Evolutionary conservation across 306 rosid genomes (phyloP).

Genomic region (Lathyrus oleraceus): DNA sequence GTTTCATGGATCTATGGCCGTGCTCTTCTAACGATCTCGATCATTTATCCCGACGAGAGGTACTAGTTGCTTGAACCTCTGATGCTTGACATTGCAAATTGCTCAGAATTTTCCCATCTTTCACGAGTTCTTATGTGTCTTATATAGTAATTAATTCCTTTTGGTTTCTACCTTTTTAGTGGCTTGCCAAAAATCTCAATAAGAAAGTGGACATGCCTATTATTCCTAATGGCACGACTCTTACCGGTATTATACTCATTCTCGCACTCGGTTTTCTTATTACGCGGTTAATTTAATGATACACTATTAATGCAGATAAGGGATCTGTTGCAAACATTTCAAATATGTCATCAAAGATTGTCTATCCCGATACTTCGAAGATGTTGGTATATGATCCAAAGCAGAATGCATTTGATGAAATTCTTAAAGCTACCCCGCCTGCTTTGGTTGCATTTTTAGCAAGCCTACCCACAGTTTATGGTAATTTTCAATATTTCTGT

Average conservation of each 20-base stretch:
- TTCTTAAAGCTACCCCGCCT: constrained; percentile 83
- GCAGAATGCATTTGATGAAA: constrained; percentile 81
- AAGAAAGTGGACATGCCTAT: constrained; percentile 57
- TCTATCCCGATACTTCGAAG: constrained; percentile 81
- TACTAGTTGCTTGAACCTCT: constrained; percentile 28
- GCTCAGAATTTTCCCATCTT: no score
- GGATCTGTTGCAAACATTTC: constrained; percentile 48
- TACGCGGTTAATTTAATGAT: constrained; percentile 33
- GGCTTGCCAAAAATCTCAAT: constrained; percentile 71
- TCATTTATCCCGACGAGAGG: constrained; percentile 84
- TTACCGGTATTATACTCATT: constrained; percentile 52
- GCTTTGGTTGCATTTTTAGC: constrained; percentile 79
- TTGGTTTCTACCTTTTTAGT: constrained; percentile 53
- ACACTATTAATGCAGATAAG: constrained; percentile 51
- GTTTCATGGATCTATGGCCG: constrained; percentile 95
- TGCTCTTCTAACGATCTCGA: constrained; percentile 83
- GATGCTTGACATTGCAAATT: no score
- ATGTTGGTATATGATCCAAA: constrained; percentile 87
- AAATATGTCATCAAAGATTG: constrained; percentile 53
- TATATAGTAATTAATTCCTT: constrained; percentile 26
- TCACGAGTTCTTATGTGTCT: not conserved
- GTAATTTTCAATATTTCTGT: constrained; percentile 45
- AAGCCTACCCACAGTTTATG: constrained; percentile 85
- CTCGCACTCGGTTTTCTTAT: constrained; percentile 20
- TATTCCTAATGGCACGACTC: constrained; percentile 50